phyloP scores from a whole-genome alignment of 2,329 filamentous ascomycete species.

The Akanthomyces uredinophilus region DNA sequence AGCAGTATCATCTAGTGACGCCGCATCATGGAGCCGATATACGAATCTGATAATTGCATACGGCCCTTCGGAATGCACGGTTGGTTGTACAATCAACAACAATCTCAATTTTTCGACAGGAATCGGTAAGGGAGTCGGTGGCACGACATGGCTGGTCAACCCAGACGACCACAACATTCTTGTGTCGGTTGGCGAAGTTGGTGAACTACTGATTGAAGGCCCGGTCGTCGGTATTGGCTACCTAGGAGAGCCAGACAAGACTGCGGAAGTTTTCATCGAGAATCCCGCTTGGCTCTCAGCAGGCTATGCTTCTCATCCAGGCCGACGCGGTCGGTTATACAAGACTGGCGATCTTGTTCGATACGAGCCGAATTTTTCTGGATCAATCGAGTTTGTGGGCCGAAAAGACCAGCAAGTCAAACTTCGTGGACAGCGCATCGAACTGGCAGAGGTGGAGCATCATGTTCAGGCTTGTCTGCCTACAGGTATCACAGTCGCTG shows the following conservation, averaged over 20 bases:
- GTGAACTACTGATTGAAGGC: constrained; percentile 51
- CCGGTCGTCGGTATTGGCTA: constrained; percentile 61
- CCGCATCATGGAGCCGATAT: constrained; percentile 40
- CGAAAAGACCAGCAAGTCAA: constrained; percentile 66
- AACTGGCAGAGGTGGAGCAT: constrained; percentile 50
- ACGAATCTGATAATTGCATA: constrained; percentile 48
- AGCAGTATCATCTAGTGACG: constrained; percentile 47
- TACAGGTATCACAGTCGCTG: constrained; percentile 36
- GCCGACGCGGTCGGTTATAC: constrained; percentile 45
- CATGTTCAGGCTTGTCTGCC: constrained; percentile 43
- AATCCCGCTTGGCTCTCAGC: constrained; percentile 47
- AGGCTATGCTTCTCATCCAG: constrained; percentile 31
- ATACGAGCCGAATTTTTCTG: constrained; percentile 49
- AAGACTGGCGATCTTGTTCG: constrained; percentile 56
- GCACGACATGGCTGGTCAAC: constrained; percentile 47
- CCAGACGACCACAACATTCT: constrained; percentile 42
- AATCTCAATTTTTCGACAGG: constrained; percentile 36
- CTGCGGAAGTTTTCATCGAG: constrained; percentile 51
- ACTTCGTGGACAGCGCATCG: constrained; percentile 60
- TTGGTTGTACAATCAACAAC: constrained; percentile 46
- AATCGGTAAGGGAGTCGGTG: constrained; percentile 45
- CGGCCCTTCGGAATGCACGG: constrained; percentile 50
- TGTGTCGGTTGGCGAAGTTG: constrained; percentile 43
- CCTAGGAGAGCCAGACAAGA: constrained; percentile 53
- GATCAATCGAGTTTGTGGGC: constrained; percentile 52